Evolutionary conservation across 1,284 basidiomycete genomes (phyloP).

Genomic region (Pseudozyma sp.): DNA sequence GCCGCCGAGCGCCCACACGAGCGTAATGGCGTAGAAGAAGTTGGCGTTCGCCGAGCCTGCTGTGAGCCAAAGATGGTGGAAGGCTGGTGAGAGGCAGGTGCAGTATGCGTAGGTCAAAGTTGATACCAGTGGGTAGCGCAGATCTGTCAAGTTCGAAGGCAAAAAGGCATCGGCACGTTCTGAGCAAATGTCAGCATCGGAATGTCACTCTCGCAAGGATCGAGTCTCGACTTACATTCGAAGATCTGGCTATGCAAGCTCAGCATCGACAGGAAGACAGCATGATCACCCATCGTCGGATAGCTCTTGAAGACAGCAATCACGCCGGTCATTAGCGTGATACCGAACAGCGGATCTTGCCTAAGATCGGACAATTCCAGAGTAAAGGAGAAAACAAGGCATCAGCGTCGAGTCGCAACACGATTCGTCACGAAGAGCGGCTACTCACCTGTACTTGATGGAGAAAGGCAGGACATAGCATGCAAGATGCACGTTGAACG

Average conservation of each 20-base stretch:
- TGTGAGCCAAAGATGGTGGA: conserved; percentile 90
- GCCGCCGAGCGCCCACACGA: conserved; percentile 90
- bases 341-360: conserved; percentile 85
- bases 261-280: conserved; percentile 84
- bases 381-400: conserved; percentile 64
- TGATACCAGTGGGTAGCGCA: conserved; percentile 88
- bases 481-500: conserved; percentile 88
- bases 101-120: conserved; percentile 86
- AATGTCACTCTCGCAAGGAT: neutral
- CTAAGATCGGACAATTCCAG: conserved; percentile 58
- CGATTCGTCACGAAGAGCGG: neutral
- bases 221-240: conserved; percentile 74
- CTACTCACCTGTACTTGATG: conserved; percentile 81
- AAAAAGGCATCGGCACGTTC: neutral
- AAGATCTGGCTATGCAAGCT: conserved; percentile 85
- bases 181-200: conserved; percentile 28
- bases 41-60: conserved; percentile 97
- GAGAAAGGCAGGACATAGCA: conserved; percentile 87
- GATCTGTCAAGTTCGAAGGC: conserved; percentile 73
- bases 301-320: conserved; percentile 90
- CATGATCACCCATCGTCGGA: conserved; percentile 87
- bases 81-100: conserved; percentile 85
- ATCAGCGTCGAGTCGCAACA: neutral
- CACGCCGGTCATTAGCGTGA: conserved; percentile 81
- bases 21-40: conserved; percentile 95